Evolutionary conservation across 2,329 filamentous ascomycete genomes (phyloP), one percentile per base, ranked within the genome.

Genomic region (Alternaria sp.): DNA sequence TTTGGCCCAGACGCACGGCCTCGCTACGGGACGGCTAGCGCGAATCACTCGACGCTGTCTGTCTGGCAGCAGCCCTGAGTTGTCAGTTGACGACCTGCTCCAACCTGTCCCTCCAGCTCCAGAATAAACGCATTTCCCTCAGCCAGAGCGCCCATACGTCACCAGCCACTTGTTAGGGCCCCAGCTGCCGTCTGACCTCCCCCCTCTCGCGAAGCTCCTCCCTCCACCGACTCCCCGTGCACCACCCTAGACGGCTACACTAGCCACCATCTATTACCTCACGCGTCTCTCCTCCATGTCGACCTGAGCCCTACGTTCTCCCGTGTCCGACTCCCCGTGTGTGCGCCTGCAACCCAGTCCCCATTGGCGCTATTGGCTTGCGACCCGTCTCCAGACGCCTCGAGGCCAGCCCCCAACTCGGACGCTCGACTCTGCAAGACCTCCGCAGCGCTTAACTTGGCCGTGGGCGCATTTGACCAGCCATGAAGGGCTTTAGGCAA

Each of bases 401-500:
- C 60, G 62, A 71, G 66, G 61, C 65, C 60, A 60, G 62, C 59
- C 67, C 60, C 62, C 60, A 62, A 44, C 60, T 64, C 58, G 59
- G 51, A 62, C 70, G 65, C 62, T 63, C 61, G 64, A 69, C 68
- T 65, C 68, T 64, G 63, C 65, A 67, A 54, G 34, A 57, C 69
- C 52, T 58, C 63, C 69, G 68, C 72, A 66, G 66, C 67, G 61
- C 70, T 66, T 68, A 63, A 68, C 63, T 64, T 70, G 68, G 67
- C 60, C 61, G 62, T 62, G 69, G 71, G 74, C 72, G 72, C 73
- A 61, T 63, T 66, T 67, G 67, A 80, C 80, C 80, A 90, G 63
- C 85, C 81, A 97, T 98, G 94, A 97, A 97, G 84, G 91, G 92
- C 79, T 96, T 98, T 81, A 91, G 93, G 82, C 92, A 96, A 85